Base-by-base conservation (phyloP, 1,284 basidiomycete genomes). In the Melampsora medusae region DNA sequence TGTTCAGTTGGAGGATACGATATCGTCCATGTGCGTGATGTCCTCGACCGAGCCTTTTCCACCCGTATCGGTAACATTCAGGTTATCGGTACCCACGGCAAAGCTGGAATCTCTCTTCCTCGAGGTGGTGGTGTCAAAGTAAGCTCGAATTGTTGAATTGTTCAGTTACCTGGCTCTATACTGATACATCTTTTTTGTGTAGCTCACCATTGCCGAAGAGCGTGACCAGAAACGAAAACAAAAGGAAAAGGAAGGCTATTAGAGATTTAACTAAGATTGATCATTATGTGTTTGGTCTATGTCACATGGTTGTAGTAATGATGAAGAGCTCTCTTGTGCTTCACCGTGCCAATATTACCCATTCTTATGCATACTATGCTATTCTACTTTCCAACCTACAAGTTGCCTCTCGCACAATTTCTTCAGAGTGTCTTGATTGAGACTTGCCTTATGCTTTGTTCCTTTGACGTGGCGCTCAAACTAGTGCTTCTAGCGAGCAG, bases 71-170 rank as follows among this genome's bases (percentile, higher is more conserved):
- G 90, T 83, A 99, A 99, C 89, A 92, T 99, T 84, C 98, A 99
- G 86, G 91, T 98, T 82, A 93, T 98, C 80, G 96, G 97, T 80
- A 90, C 96, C 86, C 93, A 93, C 78, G 87, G 84, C 84, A 99
- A 99, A 89, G 89, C 96, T 76, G 94, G 93, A 91, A 89, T 99
- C 86, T 98, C 96, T 67, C 87, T 99, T 83, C 96, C 96, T 82
- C 95, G 93, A 87, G 96, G 96, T 86, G 97, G 97, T 88, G 97
- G 96, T 86, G 91, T 90, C 84, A 95, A 95, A 86, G 42, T 75
- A n/a, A 64, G 61, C 35, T 16, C 16, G 28, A 64, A 35, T 3
- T 14, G 42, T 46, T 14, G 9, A 16, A 10, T 59, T 2, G 53
- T 22, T 59, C 14, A 59, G n/a, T n/a, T n/a, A 22, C 9, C 1